A percentile compares a stretch with the other conserved stretches of the same genome.
Evolutionary conservation across 148 eudicot species (phyloP).

Genomic region (Chenopodium berlandieri): DNA sequence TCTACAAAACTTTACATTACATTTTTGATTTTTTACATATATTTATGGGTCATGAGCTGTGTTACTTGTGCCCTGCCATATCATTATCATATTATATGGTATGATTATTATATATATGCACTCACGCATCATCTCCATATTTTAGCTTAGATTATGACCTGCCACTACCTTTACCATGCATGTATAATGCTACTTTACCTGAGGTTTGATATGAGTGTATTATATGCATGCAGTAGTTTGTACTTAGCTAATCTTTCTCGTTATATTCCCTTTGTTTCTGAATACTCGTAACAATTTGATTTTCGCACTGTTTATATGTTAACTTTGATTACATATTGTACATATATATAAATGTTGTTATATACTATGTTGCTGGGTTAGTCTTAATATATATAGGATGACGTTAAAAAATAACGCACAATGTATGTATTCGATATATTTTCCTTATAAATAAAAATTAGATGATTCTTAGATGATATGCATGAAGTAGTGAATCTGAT

Average conservation of each 20-base stretch:
- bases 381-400: too few species aligned
- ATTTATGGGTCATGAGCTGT: not conserved
- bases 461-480: too few species aligned
- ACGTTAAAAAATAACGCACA: not conserved
- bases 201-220: not conserved
- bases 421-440: not conserved
- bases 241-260: not conserved
- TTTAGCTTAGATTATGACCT: not conserved
- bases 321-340: too few species aligned
- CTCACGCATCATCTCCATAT: slow-evolving; percentile 11
- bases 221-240: not conserved
- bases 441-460: too few species aligned
- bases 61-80: not conserved
- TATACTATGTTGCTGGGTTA: too few species aligned
- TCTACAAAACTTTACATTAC: not conserved
- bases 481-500: not conserved
- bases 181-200: not conserved
- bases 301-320: too few species aligned
- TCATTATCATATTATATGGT: not conserved
- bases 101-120: not conserved
- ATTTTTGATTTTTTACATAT: not conserved
- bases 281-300: too few species aligned
- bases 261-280: too few species aligned
- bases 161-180: not conserved
- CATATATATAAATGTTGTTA: too few species aligned